Evolutionary conservation across 2,329 filamentous ascomycete species (phyloP), one percentile per base, ranked within the genome.

Genomic region (Helotiales sp.): DNA sequence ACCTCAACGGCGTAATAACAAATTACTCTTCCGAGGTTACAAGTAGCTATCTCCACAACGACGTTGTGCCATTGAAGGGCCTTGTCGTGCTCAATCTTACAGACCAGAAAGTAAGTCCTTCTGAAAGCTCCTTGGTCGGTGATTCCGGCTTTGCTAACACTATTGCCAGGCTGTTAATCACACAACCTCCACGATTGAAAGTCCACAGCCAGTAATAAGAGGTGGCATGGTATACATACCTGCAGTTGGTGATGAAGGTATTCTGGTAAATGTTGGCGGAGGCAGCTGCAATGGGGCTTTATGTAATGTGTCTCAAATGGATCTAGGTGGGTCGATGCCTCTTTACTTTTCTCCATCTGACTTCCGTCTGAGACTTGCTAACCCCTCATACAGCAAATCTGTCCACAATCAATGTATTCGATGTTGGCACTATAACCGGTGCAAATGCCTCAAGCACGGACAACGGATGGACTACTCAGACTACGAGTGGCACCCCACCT

Each of bases 371-470:
- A n/a, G n/a, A n/a, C n/a, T n/a, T n/a, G n/a, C n/a, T n/a, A n/a
- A n/a, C n/a, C n/a, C n/a, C n/a, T n/a, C n/a, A n/a, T n/a, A n/a
- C n/a, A n/a, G n/a, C n/a, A n/a, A n/a, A n/a, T n/a, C n/a, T n/a
- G n/a, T n/a, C n/a, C n/a, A n/a, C n/a, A n/a, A n/a, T 78, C 13
- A 69, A 76, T 50, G 59, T 78, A 4, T 76, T 77, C 44, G 75
- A 79, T 56, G 69, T 76, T 33, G 67, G 68, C 19, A 73, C 73
- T 30, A 57, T 70, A 15, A 62, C 71, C 22, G n/a, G n/a, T n/a
- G n/a, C n/a, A n/a, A 44, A 58, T 7, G 48, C 42, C 10, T 46
- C 48, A 36, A 58, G 59, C 22, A 55, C 67, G 2, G 71, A 72
- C 51, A 72, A 72, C 13, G 71, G 65, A 0, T 79, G 77, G 77